These are phyloP conservation scores for Aspergillus hortae DNA, from an alignment of 2,329 filamentous ascomycete species.

Conservation along the genomic window DNA sequence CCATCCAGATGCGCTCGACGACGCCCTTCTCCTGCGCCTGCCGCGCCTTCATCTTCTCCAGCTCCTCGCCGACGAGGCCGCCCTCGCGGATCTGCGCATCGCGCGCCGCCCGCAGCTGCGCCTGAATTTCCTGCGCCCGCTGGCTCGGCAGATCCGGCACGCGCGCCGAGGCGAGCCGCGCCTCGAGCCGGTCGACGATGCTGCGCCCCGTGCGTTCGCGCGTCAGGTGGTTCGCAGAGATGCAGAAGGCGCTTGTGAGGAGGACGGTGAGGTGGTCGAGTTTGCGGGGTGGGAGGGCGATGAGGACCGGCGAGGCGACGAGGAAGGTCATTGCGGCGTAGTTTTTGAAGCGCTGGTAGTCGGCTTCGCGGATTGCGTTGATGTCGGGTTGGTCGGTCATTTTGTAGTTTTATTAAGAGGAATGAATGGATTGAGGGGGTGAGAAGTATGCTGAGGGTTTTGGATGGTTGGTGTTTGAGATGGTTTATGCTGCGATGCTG, in stretches of 20 bases:
- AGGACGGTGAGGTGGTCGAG: slow-evolving; percentile 37
- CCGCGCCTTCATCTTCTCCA: slow-evolving; percentile 31
- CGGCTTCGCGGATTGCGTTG: slow-evolving; percentile 25
- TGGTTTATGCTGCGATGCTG: neutral
- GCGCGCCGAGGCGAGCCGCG: slow-evolving; percentile 21
- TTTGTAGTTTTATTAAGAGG: neutral
- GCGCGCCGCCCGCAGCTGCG: slow-evolving; percentile 24
- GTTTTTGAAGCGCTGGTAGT: slow-evolving; percentile 40
- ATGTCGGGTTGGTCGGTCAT: neutral
- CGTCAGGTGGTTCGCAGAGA: slow-evolving; percentile 38
- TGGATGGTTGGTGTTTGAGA: neutral
- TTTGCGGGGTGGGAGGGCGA: slow-evolving; percentile 37
- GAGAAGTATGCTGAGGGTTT: neutral
- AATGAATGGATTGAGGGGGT: neutral
- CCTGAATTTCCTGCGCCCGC: slow-evolving; percentile 32
- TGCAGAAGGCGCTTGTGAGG: slow-evolving; percentile 35
- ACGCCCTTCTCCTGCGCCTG: slow-evolving; percentile 28
- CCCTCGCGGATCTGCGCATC: slow-evolving; percentile 24
- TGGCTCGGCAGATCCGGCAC: slow-evolving; percentile 27
- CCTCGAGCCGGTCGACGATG: slow-evolving; percentile 30
- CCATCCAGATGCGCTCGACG: slow-evolving; percentile 37
- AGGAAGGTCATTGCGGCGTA: slow-evolving; percentile 39
- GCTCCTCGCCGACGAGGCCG: slow-evolving; percentile 21
- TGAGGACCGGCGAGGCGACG: slow-evolving; percentile 28
- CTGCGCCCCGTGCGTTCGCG: slow-evolving; percentile 35